Conservation (phyloP, 441 rosid species). For the Pelargonium australe region DNA sequence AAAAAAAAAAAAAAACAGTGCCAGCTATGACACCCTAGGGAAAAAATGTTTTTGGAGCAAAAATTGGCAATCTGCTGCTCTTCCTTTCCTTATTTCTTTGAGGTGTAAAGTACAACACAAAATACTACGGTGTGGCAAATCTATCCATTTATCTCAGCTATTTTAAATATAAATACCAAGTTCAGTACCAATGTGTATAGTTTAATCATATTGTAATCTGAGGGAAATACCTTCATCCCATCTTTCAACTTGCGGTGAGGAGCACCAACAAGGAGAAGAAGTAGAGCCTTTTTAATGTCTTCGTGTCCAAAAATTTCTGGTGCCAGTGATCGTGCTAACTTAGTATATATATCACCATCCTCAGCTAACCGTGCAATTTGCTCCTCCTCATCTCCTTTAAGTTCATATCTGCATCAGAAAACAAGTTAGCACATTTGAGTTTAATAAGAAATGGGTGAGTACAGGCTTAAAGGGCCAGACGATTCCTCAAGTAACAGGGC, state of each 20-base stretch:
- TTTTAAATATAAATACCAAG: neutral
- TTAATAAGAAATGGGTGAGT: neutral
- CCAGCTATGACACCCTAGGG: neutral
- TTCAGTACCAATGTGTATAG: neutral
- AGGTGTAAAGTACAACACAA: conserved; percentile 1
- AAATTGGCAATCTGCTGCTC: neutral
- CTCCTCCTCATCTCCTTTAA: conserved; percentile 80
- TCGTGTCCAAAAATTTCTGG: conserved; percentile 99
- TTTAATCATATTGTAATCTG: neutral
- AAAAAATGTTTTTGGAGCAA: too few species aligned
- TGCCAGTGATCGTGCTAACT: conserved; percentile 82
- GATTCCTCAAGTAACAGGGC: neutral
- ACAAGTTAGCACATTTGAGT: conserved; percentile 6
- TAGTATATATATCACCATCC: conserved; percentile 96
- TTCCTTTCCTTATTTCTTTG: neutral
- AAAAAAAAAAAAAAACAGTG: too few species aligned
- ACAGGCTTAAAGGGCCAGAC: neutral
- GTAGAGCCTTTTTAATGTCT: conserved; percentile 91
- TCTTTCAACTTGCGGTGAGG: conserved; percentile 94
- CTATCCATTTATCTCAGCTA: conserved; percentile 5
- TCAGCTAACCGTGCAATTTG: conserved; percentile 81
- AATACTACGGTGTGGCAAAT: neutral
- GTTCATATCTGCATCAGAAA: conserved; percentile 63
- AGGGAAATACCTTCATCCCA: conserved; percentile 84
- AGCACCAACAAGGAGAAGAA: conserved; percentile 97